Percentiles rank a stretch among this genome's conserved stretches.
phyloP scores from a whole-genome alignment of 148 eudicot genomes.

The Camellia granthamiana region DNA sequence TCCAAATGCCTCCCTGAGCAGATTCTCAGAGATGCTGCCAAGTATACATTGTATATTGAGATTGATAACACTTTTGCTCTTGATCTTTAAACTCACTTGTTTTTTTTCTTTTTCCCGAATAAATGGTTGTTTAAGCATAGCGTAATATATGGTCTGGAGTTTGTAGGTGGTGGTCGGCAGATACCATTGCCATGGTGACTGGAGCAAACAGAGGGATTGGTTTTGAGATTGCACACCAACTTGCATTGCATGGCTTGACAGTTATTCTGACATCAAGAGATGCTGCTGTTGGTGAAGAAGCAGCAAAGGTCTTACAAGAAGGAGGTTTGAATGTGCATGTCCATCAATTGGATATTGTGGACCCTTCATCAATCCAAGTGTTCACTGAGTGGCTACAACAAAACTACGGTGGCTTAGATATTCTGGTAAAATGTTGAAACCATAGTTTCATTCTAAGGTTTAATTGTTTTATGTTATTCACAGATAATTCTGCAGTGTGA shows the following conservation, averaged over 20 bases:
- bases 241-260: constrained; percentile 72
- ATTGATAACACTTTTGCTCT: background rate
- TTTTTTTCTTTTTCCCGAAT: background rate
- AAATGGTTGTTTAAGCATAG: background rate
- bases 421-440: constrained; percentile 50
- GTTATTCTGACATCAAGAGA: constrained; percentile 81
- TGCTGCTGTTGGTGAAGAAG: constrained; percentile 71
- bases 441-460: background rate
- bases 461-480: background rate
- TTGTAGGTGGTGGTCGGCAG: constrained; percentile 85
- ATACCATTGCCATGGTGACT: constrained; percentile 82
- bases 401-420: constrained; percentile 68
- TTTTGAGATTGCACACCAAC: constrained; percentile 82
- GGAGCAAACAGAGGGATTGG: constrained; percentile 98
- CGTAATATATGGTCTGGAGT: background rate
- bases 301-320: constrained; percentile 76
- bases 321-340: constrained; percentile 65
- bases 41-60: background rate
- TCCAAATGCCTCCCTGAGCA: background rate
- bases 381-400: constrained; percentile 64
- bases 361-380: constrained; percentile 51
- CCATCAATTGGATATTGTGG: constrained; percentile 83
- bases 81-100: background rate
- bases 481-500: background rate
- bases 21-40: too few relatives aligned